Evolutionary conservation across 805 yeast species (phyloP).

Genomic region (Candida silvatica): DNA sequence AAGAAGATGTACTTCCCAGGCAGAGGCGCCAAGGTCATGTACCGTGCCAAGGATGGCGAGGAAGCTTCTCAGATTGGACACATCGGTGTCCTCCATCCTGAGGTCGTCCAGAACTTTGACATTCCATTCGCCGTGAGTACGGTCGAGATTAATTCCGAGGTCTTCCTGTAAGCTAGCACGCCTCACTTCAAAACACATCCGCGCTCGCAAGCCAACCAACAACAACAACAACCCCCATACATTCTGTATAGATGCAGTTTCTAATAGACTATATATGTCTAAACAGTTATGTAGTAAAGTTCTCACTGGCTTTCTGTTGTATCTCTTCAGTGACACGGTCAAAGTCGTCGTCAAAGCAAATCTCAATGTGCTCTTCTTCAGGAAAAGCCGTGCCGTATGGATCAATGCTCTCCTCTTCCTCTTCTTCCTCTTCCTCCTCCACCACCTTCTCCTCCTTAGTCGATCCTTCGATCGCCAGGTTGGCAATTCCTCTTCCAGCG

Average conservation of each 20-base stretch:
- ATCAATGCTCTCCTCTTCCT: not conserved
- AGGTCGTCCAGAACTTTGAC: slow-evolving; percentile 78
- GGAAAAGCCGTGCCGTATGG: slow-evolving; percentile 15
- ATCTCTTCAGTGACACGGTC: slow-evolving; percentile 6
- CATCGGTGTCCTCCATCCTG: slow-evolving; percentile 94
- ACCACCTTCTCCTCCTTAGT: not conserved
- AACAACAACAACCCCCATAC: too few relatives aligned
- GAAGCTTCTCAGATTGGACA: slow-evolving; percentile 60
- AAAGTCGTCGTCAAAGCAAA: slow-evolving; percentile 16
- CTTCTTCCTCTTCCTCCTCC: not conserved
- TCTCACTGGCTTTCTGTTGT: slow-evolving; percentile 3
- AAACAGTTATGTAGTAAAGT: not conserved
- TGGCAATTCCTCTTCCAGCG: not conserved
- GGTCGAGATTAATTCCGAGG: slow-evolving; percentile 85
- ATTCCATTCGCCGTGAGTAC: slow-evolving; percentile 89
- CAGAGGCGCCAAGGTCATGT: slow-evolving; percentile 85
- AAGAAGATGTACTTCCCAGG: slow-evolving; percentile 89
- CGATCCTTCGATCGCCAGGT: not conserved
- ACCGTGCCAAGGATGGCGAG: slow-evolving; percentile 55
- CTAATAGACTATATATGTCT: not conserved
- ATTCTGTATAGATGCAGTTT: too few relatives aligned
- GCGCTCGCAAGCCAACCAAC: too few relatives aligned
- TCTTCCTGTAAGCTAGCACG: slow-evolving; percentile 48
- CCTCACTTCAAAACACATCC: too few relatives aligned
- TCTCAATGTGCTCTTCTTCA: slow-evolving; percentile 10